Base-by-base conservation (phyloP, 352 stramenopile genomes). In the Phytophthora palmivora region DNA sequence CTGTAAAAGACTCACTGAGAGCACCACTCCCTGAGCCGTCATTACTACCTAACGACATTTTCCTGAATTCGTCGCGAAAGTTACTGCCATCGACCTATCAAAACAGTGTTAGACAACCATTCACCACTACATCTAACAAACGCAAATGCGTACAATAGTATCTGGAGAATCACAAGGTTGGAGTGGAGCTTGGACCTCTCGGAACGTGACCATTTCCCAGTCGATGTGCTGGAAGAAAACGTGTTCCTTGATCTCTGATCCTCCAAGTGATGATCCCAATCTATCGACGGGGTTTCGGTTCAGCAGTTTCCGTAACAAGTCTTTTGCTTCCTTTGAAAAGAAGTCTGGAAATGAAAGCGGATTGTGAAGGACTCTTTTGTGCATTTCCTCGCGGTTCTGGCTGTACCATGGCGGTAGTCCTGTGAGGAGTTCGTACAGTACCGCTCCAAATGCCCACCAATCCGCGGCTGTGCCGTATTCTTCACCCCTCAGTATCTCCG, bases 1-100 rank as follows among this genome's bases (percentile, higher is more conserved):
- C 88, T 34, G 76, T 78, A 45, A 98, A 97, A 2, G 93, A 81
- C 42, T 95, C 84, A 30, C 60, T 66, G 15, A 70, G 55, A 47
- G 51, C 57, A 46, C 39, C 56, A 19, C 16, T 45, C 16, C 54
- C 62, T 4, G 61, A 41, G 21, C 68, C 78, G 42, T 82, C 75
- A 47, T 79, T 44, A 30, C 72, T 78, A 28, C 72, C 73, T 10
- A 91, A 55, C 6, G 89, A 79, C 8, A 85, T 57, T 11, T 66
- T 59, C 4, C 89, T 97, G 65, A 96, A 97, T 55, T 97, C 88
- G 22, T 79, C 60, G 45, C 92, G 76, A 59, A 98, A 96, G 52
- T 97, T 97, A 46, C 55, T 81, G 0, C 86, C 91, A 30, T 54
- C 46, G n/a, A 58, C 18, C 63, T 67, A 22, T 7, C 12, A 21